Percentiles rank a stretch among this genome's conserved stretches.
Evolutionary conservation across 768 basidiomycete species (phyloP).

Genomic region (Rhizopogon rudus): DNA sequence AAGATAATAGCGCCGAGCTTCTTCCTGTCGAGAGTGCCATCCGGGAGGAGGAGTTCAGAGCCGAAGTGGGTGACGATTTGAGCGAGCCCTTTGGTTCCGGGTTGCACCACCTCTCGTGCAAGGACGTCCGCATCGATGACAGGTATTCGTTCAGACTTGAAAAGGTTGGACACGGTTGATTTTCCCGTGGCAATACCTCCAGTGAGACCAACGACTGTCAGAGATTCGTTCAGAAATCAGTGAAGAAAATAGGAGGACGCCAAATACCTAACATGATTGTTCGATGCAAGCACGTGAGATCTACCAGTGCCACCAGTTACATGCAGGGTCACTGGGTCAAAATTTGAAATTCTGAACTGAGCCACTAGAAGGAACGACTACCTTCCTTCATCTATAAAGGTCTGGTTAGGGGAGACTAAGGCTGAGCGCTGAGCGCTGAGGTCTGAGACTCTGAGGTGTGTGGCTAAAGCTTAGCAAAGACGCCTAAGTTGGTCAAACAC

Average conservation of each 20-base stretch:
- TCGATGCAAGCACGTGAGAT: no score
- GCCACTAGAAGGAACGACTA: no score
- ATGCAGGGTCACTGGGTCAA: no score
- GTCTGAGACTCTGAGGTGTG: no score
- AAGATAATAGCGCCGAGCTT: constrained; percentile 85
- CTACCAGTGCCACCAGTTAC: no score
- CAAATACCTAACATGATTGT: not conserved
- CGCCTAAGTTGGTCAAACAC: no score
- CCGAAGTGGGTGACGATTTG: constrained; percentile 74
- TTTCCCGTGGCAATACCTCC: constrained; percentile 97
- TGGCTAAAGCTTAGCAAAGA: no score
- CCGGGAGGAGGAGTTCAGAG: constrained; percentile 50
- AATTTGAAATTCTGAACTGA: no score
- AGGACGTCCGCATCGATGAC: constrained; percentile 91
- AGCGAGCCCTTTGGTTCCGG: constrained; percentile 69
- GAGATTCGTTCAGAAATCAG: not conserved
- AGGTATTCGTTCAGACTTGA: constrained; percentile 63
- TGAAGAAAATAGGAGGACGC: not conserved
- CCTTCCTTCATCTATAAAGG: no score
- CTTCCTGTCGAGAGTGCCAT: constrained; percentile 77
- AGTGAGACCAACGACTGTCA: constrained; percentile 85
- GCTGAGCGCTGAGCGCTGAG: no score
- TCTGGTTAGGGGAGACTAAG: no score
- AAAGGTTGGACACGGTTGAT: constrained; percentile 79
- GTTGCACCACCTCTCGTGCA: constrained; percentile 80